Evolutionary conservation across 1,139 yeast genomes (phyloP).

Genomic region (Magnusiomyces tetraspermus): DNA sequence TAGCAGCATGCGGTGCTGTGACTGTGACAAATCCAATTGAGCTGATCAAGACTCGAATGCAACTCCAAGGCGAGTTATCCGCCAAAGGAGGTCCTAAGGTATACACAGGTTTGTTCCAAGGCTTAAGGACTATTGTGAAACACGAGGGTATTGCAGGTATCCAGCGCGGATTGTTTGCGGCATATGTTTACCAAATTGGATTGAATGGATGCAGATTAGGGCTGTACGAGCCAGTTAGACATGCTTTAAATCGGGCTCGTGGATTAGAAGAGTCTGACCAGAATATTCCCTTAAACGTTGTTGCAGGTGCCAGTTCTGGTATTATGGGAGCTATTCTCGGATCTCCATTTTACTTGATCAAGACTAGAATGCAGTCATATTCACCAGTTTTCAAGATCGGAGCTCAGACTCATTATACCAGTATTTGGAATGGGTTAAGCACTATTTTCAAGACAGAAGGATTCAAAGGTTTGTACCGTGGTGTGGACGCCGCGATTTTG

Average conservation of each 20-base stretch:
- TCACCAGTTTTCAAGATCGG: conserved; percentile 64
- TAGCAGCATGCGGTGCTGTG: conserved; percentile 97
- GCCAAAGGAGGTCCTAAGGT: conserved; percentile 43
- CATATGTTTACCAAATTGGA: conserved; percentile 75
- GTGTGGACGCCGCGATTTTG: conserved; percentile 88
- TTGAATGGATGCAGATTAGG: conserved; percentile 92
- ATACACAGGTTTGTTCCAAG: conserved; percentile 82
- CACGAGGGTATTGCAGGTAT: conserved; percentile 82
- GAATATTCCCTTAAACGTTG: conserved; percentile 51
- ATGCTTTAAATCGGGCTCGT: conserved; percentile 44
- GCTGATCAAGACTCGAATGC: conserved; percentile 90
- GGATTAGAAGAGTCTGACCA: conserved; percentile 44
- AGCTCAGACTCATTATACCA: conserved; percentile 79
- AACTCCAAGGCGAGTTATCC: conserved; percentile 83
- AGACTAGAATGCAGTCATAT: conserved; percentile 93
- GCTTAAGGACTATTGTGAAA: conserved; percentile 59
- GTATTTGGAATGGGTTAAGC: conserved; percentile 57
- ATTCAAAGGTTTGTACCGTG: conserved; percentile 68
- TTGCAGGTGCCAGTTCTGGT: conserved; percentile 78
- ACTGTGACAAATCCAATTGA: conserved; percentile 95
- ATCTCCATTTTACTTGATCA: conserved; percentile 83
- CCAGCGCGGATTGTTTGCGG: conserved; percentile 64
- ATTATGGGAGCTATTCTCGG: conserved; percentile 83
- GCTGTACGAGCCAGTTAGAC: conserved; percentile 79
- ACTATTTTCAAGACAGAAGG: conserved; percentile 63